These are phyloP conservation scores for Mesembryanthemum crystallinum DNA, from an alignment of 148 eudicot genomes.

Conservation along the genomic window DNA sequence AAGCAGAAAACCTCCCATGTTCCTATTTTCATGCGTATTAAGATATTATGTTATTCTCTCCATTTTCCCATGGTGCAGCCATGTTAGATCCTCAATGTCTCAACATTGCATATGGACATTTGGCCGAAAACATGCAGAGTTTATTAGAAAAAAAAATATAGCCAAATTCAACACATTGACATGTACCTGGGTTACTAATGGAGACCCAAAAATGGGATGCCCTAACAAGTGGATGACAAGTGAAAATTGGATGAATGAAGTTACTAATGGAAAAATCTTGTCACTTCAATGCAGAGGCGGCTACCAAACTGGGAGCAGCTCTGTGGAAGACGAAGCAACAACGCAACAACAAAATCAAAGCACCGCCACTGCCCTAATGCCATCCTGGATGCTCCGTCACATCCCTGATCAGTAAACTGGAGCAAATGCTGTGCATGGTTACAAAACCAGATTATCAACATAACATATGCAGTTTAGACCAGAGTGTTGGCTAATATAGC, in stretches of 20 bases:
- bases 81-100: no score
- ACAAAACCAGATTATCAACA: background rate
- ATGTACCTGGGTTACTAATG: no score
- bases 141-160: no score
- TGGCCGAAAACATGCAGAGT: no score
- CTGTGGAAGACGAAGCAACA: slow-evolving; percentile 30
- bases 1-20: no score
- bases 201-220: no score
- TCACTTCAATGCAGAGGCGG: slow-evolving; percentile 37
- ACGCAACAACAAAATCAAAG: slow-evolving; percentile 15
- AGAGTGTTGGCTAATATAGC: background rate
- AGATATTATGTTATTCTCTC: background rate
- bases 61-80: background rate
- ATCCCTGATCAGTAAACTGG: slow-evolving; percentile 19
- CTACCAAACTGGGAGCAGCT: slow-evolving; percentile 21
- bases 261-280: background rate
- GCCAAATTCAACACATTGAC: no score
- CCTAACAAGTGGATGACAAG: no score
- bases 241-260: no score
- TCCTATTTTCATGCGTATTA: no score
- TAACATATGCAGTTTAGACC: slow-evolving; percentile 1
- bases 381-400: slow-evolving; percentile 47
- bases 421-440: background rate
- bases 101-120: no score
- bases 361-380: slow-evolving; percentile 18